Base-by-base conservation (phyloP, 306 rosid genomes). In the Fragaria vesca region DNA sequence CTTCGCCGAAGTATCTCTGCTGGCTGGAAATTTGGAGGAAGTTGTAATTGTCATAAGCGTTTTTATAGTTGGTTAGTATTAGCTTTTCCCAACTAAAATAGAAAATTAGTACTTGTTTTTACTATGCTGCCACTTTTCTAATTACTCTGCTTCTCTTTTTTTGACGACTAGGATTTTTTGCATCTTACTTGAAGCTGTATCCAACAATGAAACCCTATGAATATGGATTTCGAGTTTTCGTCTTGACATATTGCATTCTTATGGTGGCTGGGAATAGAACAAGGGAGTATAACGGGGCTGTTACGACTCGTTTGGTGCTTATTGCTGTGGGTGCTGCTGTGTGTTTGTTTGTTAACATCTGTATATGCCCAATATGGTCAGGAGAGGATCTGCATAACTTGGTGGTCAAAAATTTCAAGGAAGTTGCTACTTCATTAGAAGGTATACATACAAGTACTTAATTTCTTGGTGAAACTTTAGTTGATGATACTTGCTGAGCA, bases 361-460 rank as follows among this genome's bases (percentile, higher is more conserved):
- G 87, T 68, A 73, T 91, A 20, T 91, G 52, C 76, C 96, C 93
- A 57, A 91, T 89, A 66, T 91, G 96, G 96, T 79, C 96, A 30
- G 93, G 96, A 36, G 93, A 91, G 84, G 96, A 89, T 87, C 87
- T 91, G 21, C 96, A 91, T 82, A 84, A 87, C 72, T 78, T 86
- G 84, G 93, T 89, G 30, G 91, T 81, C 0, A 91, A 85, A 78
- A 87, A 87, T 80, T 87, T 91, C 78, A 58, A n/a, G 43, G 91
- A 85, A 32, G 90, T 91, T 62, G 91, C 96, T 18, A 12, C 78
- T 66, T 87, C 93, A 42, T 77, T 91, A 81, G 96, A 91, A 86
- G 96, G 93, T 86, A 48, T 11, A 43, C 21, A 18, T 5, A 18
- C 5, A 48, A 8, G 1, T 34, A 36, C 10, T 42, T 28, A 62